Evolutionary conservation across 2,329 filamentous ascomycete genomes (phyloP), one percentile per base, ranked within the genome.

Genomic region (Stagonosporopsis cucurbitacearum): DNA sequence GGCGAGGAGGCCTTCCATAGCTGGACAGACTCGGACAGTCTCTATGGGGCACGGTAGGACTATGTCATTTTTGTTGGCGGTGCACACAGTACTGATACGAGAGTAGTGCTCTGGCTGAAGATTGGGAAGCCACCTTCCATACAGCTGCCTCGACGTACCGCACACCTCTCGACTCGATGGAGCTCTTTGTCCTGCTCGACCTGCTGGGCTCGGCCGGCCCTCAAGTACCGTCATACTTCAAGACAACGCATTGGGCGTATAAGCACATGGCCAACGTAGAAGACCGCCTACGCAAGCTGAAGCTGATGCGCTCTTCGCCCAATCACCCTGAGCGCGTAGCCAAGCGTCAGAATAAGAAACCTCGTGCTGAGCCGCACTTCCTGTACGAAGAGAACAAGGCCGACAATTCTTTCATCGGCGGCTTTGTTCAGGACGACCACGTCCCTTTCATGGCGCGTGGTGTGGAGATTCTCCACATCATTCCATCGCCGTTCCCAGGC

Each of bases 231-330:
- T 96, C 91, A 1, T 97, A 94, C 78, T 98, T 96, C 75, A 84
- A 88, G 59, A 90, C 88, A 0, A 97, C 94, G 0, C 94, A 98
- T 70, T 97, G 95, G 94, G 93, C 93, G 2, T 98, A 98, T 74
- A 83, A 87, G 66, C 83, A 85, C 58, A 86, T 98, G 82, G 90
- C 91, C 1, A 77, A 79, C 2, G 78, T 94, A 5, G 94, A 98
- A 77, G 78, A 80, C 47, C 88, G 92, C 25, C 81, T 98, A 71
- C 86, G 92, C 28, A 79, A 82, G 15, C 78, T 92, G 0, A 81
- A 81, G 5, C 75, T 89, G 40, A 84, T 94, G 63, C 87, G 90
- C 68, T 87, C 88, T 7, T 81, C 82, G 25, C 78, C 82, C 22
- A 80, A 82, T 55, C 75, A 82, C 62, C 77, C 55, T 74, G 77